Evolutionary conservation across 352 stramenopile species (phyloP), one percentile per base, ranked within the genome.

Genomic region (Globisporangium carolinianum): DNA sequence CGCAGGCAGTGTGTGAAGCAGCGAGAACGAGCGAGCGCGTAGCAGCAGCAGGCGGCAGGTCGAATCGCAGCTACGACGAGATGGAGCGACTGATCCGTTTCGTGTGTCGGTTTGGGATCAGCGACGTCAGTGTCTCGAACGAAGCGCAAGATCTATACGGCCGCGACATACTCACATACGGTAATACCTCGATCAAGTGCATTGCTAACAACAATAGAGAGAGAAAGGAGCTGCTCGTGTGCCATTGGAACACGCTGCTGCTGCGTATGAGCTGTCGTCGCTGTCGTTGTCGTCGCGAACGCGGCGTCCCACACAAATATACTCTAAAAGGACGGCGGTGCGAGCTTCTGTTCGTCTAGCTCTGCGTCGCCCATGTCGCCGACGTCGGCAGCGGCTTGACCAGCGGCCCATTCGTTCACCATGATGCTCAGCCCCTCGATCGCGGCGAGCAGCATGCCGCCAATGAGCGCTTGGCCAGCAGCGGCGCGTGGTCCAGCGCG

Each of bases 351-450:
- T 57, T 94, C 85, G 68, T 91, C 83, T 57, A 85, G 55, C 47
- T 88, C 77, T 32, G 74, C 47, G 57, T 84, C 81, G 58, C 68
- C 69, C 67, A 80, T 75, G 60, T 79, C 24, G 24, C 24, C 70
- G 36, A 76, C 71, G 12, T 73, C 62, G 47, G 75, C 63, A 17
- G 77, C 66, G 11, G 79, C 74, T 49, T 86, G 79, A 17, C 80
- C 79, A 12, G 83, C 79, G 51, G 90, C 79, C 76, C 82, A 91
- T 57, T 94, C 84, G 66, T 91, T 88, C 48, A 95, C 76, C 89
- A 98, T 97, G 67, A 99, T 98, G 62, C 92, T 96, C 68, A 98
- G 85, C 46, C 97, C 97, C 76, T 99, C 97, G 66, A 99, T 99
- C 53, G 97, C 75, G 4, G 94, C 97, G 36, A 99, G 72, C 45